These are phyloP conservation scores for Coelastrella sp. DNA, from an alignment of 139 green algal species.

Conservation along the genomic window DNA sequence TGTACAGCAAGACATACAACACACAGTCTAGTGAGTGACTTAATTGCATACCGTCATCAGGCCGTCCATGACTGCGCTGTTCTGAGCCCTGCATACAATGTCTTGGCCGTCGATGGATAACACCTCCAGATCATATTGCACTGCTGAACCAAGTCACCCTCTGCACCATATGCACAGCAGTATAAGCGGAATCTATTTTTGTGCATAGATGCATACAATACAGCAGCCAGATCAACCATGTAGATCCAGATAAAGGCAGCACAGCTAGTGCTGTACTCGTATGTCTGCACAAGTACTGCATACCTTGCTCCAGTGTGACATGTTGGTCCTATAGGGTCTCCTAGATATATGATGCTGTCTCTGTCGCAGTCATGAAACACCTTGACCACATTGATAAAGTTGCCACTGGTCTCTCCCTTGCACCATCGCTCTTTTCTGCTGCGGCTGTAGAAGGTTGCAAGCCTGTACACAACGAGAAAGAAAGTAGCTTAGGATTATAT, in stretches of 20 bases:
- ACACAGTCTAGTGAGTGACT: too few relatives aligned
- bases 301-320: constrained; percentile 92
- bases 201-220: too few relatives aligned
- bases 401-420: constrained; percentile 96
- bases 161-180: too few relatives aligned
- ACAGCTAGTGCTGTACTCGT: too few relatives aligned
- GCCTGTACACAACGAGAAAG: too few relatives aligned
- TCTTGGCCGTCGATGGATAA: constrained; percentile 60
- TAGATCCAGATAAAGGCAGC: too few relatives aligned
- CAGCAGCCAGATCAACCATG: too few relatives aligned
- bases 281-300: too few relatives aligned
- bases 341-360: constrained; percentile 96
- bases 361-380: constrained; percentile 91
- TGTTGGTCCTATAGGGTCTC: constrained; percentile 86
- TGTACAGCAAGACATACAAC: too few relatives aligned
- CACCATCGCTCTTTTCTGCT: constrained; percentile 94
- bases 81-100: constrained; percentile 73
- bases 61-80: constrained; percentile 74
- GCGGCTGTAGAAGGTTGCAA: constrained; percentile 97
- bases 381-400: constrained; percentile 89
- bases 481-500: too few relatives aligned
- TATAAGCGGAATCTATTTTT: too few relatives aligned
- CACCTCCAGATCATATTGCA: constrained; percentile 76
- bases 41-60: constrained; percentile 83
- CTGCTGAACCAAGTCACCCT: too few relatives aligned